phyloP scores from a whole-genome alignment of 2,329 filamentous ascomycete species.

The Clonostachys byssicola region DNA sequence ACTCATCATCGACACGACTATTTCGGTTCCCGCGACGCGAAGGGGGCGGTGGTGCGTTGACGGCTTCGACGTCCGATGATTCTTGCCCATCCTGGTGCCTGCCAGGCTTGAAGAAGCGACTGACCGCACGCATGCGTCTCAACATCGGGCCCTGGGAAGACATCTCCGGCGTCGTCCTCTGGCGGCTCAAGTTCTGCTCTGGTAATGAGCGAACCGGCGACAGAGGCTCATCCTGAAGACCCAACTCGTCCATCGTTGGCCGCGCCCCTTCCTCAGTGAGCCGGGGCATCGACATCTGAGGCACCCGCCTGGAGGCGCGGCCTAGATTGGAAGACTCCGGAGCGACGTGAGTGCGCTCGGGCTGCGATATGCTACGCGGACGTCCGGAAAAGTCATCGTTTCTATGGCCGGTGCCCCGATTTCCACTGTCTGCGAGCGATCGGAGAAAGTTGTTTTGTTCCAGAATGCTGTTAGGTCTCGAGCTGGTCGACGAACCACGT shows the following conservation, averaged over 20 bases:
- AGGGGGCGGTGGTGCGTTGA: too few species aligned
- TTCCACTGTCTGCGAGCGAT: too few species aligned
- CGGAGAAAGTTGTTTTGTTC: too few species aligned
- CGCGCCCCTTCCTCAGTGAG: constrained; percentile 31
- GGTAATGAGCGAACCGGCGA: constrained; percentile 20
- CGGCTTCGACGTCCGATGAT: not conserved
- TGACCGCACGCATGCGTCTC: constrained; percentile 13
- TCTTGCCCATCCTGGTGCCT: constrained; percentile 3
- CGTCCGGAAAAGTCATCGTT: constrained; percentile 6
- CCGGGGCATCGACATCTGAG: constrained; percentile 27
- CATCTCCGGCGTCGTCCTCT: not conserved
- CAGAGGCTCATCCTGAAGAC: constrained; percentile 9
- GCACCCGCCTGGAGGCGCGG: constrained; percentile 20
- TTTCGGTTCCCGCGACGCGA: too few species aligned
- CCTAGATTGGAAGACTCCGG: constrained; percentile 11
- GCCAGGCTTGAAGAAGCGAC: constrained; percentile 19
- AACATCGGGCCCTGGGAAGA: constrained; percentile 1
- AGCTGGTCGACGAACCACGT: not conserved
- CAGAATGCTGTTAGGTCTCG: not conserved
- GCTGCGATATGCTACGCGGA: constrained; percentile 29
- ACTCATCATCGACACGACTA: constrained; percentile 18
- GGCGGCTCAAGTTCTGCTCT: constrained; percentile 4
- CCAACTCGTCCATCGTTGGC: constrained; percentile 27
- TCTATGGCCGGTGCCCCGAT: not conserved
- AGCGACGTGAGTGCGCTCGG: constrained; percentile 13